A percentile compares a stretch with the other conserved stretches of the same genome.
Conservation (phyloP, 192 early-diverging fungal species). For the Jimgerdemannia flammicorona region DNA sequence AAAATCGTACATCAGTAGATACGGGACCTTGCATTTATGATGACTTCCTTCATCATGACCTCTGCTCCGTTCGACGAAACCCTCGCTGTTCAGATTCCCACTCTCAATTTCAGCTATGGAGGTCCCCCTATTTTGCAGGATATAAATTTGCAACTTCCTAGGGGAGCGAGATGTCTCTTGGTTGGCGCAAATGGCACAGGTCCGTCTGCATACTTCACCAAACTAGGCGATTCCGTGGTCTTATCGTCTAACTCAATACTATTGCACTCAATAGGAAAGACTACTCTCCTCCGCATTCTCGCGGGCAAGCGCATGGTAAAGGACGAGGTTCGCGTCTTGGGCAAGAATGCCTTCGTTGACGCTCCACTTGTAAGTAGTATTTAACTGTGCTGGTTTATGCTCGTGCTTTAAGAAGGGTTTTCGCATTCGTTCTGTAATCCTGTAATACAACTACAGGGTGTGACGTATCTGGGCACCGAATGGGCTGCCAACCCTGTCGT, state of each 20-base stretch:
- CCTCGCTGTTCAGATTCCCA: conserved; percentile 21
- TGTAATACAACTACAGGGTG: conserved; percentile 28
- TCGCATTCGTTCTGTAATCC: neutral
- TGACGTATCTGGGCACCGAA: conserved; percentile 79
- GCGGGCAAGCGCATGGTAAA: conserved; percentile 68
- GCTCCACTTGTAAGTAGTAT: conserved; percentile 33
- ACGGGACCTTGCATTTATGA: too few relatives aligned
- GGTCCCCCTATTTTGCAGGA: conserved; percentile 53
- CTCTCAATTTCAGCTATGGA: conserved; percentile 58
- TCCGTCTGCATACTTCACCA: neutral
- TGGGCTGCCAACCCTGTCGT: conserved; percentile 76
- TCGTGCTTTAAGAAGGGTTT: neutral
- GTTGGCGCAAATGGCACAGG: conserved; percentile 68
- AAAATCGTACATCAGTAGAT: too few relatives aligned
- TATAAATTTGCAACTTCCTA: conserved; percentile 41
- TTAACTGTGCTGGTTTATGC: neutral
- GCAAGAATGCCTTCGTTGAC: conserved; percentile 64
- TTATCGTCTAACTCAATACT: neutral
- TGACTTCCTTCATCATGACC: too few relatives aligned
- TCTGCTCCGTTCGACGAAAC: too few relatives aligned
- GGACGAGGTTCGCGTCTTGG: conserved; percentile 51
- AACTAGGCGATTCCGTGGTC: neutral
- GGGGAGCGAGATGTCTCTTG: conserved; percentile 63
- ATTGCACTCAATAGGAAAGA: conserved; percentile 43
- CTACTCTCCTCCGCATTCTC: conserved; percentile 63